Conservation (phyloP, 768 basidiomycete genomes). For the Lentinus brumalis region DNA sequence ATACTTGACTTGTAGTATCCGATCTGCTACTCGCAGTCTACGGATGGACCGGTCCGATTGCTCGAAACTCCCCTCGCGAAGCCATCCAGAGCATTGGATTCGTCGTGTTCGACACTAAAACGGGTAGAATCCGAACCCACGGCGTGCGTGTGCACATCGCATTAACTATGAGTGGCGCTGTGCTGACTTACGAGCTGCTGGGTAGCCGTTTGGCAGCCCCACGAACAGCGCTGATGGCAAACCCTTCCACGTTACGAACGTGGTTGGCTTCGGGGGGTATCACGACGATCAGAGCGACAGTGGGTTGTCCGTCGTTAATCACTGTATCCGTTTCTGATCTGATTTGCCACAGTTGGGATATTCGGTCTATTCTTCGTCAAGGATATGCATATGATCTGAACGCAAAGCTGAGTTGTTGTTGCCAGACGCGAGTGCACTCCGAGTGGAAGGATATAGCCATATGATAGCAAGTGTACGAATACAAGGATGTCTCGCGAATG, state of each 20-base stretch:
- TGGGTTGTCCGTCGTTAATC: not conserved
- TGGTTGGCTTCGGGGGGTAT: not conserved
- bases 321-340: not conserved
- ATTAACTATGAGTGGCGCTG: not conserved
- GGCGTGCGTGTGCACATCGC: not conserved
- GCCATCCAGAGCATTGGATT: not conserved
- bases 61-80: not conserved
- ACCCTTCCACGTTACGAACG: not conserved
- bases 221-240: not conserved
- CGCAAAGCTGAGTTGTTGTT: no score
- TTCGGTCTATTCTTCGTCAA: not conserved
- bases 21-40: not conserved
- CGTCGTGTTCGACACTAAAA: not conserved
- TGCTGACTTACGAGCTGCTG: not conserved
- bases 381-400: not conserved
- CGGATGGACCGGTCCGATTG: not conserved
- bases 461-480: no score
- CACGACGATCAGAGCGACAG: not conserved
- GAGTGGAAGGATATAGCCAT: no score
- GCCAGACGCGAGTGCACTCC: no score
- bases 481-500: no score
- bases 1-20: not conserved
- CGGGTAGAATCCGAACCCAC: not conserved
- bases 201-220: not conserved
- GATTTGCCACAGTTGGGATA: not conserved